Base-by-base conservation (phyloP, 2,329 filamentous ascomycete species). In the Leptoxyphium fumago region DNA sequence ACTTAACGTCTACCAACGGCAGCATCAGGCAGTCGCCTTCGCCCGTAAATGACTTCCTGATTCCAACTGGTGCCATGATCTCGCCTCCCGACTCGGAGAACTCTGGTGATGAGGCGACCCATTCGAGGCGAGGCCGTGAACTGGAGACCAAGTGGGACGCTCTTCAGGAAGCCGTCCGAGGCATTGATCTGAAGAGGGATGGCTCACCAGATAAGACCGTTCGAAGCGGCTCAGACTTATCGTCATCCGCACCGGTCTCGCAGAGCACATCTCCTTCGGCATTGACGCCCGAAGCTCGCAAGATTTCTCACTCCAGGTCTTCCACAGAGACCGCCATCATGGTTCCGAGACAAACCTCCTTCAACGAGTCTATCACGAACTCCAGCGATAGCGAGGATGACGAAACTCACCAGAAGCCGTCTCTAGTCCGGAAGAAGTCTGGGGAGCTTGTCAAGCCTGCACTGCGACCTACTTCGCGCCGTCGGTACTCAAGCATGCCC, bases 341-440 rank as follows among this genome's bases (percentile, higher is more conserved):
- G 54, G 69, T 61, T 46, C 67, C 58, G 45, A 65, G 56, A 52
- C 63, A 56, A 48, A 54, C 70, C 53, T 52, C 50, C 10, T 55
- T 69, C 58, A 58, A 69, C 54, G 50, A 72, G 53, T 64, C 64
- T 13, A 56, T 64, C 43, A 59, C 61, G 42, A 63, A 63, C 44
- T 68, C 65, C 38, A 64, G 66, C 30, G 62, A 64, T 32, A 72
- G 70, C 52, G 71, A 76, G 47, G 58, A 75, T 64, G 55, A 59
- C 10, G 49, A 50, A 29, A 48, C 49, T 14, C 45, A 51, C 29
- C 51, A 45, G 28, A 93, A 91, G 66, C 87, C 88, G n/a, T 79
- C 80, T 43, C 93, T 96, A 78, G 80, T 98, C 10, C 80, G 91
- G 56, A 98, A 98, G 70, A 98, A 98, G 73, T 96, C 91, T 34